Evolutionary conservation across 306 rosid species (phyloP).

Genomic region (Senna tora): DNA sequence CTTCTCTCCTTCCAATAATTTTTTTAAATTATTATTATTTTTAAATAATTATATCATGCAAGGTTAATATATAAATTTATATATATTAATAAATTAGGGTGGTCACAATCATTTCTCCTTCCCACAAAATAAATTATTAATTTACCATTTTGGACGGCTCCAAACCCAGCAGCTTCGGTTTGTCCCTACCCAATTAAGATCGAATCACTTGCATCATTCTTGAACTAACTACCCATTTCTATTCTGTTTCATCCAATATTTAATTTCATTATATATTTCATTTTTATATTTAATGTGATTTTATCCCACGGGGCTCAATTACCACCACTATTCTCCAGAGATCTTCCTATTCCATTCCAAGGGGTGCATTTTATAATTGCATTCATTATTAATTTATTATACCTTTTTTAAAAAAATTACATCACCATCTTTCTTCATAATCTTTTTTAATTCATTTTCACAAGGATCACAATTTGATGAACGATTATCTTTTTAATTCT

Average conservation of each 20-base stretch:
- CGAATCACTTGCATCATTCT: constrained; percentile 36
- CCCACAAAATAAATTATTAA: constrained; percentile 1
- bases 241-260: constrained; percentile 6
- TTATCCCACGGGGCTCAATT: constrained; percentile 32
- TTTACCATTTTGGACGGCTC: constrained; percentile 53
- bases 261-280: not conserved
- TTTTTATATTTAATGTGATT: not conserved
- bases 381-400: not conserved
- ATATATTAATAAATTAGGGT: too few species aligned
- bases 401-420: constrained; percentile 25
- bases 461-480: not conserved
- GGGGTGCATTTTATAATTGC: not conserved
- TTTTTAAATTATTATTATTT: too few species aligned
- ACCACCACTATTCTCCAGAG: constrained; percentile 5
- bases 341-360: not conserved
- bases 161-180: constrained; percentile 44
- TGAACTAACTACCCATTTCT: constrained; percentile 50
- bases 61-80: too few species aligned
- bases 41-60: too few species aligned
- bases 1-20: not conserved
- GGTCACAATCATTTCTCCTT: not conserved
- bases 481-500: not conserved
- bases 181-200: not conserved
- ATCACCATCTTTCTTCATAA: not conserved
- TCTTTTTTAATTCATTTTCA: not conserved